Evolutionary conservation across 495 filamentous ascomycete species (phyloP).

Genomic region (Neurospora sp.): DNA sequence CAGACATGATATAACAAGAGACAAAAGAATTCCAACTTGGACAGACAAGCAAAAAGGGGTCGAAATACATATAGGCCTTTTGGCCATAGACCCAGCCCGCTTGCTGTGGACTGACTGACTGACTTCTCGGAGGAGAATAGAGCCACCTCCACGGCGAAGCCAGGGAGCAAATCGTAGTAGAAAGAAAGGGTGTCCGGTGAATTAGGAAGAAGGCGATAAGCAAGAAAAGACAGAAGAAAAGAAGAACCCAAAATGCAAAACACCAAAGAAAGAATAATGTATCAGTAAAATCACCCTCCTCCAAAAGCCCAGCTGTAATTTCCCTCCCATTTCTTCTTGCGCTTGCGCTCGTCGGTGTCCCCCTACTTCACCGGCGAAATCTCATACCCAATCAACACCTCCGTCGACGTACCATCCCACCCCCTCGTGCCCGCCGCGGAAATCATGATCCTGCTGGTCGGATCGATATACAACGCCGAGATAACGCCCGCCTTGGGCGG

Average conservation of each 20-base stretch:
- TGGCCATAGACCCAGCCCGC: background rate
- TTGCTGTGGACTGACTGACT: background rate
- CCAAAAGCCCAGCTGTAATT: background rate
- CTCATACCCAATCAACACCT: slow-evolving; percentile 91
- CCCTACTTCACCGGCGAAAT: slow-evolving; percentile 34
- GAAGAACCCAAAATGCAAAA: background rate
- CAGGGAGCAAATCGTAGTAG: background rate
- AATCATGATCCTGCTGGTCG: slow-evolving; percentile 81
- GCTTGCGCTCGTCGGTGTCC: background rate
- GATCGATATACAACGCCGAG: slow-evolving; percentile 71
- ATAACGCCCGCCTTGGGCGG: slow-evolving; percentile 85
- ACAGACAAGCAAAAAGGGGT: background rate
- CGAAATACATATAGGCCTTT: background rate
- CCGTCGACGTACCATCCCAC: slow-evolving; percentile 89
- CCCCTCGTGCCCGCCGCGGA: slow-evolving; percentile 83
- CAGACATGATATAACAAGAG: background rate
- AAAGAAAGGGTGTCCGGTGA: background rate
- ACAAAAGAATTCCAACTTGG: background rate
- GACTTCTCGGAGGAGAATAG: background rate
- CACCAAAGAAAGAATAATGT: background rate
- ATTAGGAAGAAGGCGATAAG: background rate
- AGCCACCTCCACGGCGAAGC: background rate
- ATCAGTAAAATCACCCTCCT: background rate
- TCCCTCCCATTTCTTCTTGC: background rate
- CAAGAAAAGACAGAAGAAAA: background rate